phyloP scores from a whole-genome alignment of 2,329 filamentous ascomycete species.

The Hypoxylon sp. region DNA sequence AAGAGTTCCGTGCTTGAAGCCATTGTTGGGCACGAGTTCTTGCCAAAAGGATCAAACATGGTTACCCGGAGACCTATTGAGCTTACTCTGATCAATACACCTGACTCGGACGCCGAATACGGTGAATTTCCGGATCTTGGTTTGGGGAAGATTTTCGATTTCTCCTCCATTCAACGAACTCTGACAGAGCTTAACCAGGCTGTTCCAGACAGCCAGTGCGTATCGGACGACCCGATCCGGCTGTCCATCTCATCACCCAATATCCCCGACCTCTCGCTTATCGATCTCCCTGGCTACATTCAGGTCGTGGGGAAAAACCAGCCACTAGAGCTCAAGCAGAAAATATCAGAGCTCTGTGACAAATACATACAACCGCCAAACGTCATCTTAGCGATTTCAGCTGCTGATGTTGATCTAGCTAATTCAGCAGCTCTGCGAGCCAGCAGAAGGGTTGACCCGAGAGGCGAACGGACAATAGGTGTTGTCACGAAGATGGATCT shows the following conservation, averaged over 20 bases:
- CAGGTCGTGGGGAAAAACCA: constrained; percentile 95
- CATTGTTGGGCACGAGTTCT: constrained; percentile 96
- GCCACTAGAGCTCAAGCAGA: constrained; percentile 91
- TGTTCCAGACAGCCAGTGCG: constrained; percentile 90
- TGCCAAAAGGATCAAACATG: constrained; percentile 99
- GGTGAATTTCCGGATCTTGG: constrained; percentile 96
- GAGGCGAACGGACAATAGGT: constrained; percentile 95
- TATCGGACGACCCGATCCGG: constrained; percentile 96
- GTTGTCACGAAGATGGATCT: constrained; percentile 99
- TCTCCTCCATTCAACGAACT: constrained; percentile 91
- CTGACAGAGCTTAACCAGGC: constrained; percentile 95
- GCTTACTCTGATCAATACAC: constrained; percentile 94
- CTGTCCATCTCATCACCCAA: constrained; percentile 95
- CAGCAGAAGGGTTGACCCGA: constrained; percentile 90
- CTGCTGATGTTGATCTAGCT: constrained; percentile 95
- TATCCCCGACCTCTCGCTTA: constrained; percentile 94
- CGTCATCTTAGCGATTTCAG: constrained; percentile 96
- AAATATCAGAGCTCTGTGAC: constrained; percentile 95
- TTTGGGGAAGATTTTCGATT: constrained; percentile 90
- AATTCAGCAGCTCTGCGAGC: constrained; percentile 95
- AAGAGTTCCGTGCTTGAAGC: constrained; percentile 98
- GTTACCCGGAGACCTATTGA: constrained; percentile 96
- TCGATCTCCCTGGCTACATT: constrained; percentile 97
- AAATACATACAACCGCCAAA: constrained; percentile 98
- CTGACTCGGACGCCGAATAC: constrained; percentile 87